These are phyloP conservation scores for Cicer chorassanicum DNA, from an alignment of 306 rosid genomes.

Conservation along the genomic window DNA sequence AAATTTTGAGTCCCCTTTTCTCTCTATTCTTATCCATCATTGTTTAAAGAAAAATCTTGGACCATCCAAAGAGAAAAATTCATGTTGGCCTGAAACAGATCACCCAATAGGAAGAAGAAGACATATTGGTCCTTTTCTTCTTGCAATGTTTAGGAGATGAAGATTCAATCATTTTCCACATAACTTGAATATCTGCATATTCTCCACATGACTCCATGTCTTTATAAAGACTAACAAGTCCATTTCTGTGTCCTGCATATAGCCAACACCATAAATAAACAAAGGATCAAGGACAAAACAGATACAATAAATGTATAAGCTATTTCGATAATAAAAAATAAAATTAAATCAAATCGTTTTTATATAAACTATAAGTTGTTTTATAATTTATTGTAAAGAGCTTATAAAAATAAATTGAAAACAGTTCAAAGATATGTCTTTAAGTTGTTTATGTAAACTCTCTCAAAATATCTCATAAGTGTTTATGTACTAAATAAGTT, in stretches of 20 bases:
- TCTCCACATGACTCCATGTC: slow-evolving; percentile 84
- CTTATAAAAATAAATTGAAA: no score
- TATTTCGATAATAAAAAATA: no score
- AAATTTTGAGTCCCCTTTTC: slow-evolving; percentile 23
- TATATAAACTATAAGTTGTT: not conserved
- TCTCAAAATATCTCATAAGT: not conserved
- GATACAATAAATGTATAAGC: not conserved
- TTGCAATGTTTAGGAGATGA: slow-evolving; percentile 50
- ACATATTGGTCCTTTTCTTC: slow-evolving; percentile 38
- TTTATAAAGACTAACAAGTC: slow-evolving; percentile 63
- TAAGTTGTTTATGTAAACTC: not conserved
- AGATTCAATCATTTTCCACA: slow-evolving; percentile 93
- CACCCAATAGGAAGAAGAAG: slow-evolving; percentile 50
- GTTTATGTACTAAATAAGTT: not conserved
- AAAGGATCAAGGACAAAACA: slow-evolving; percentile 17
- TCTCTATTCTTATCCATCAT: not conserved
- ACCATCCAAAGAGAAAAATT: slow-evolving; percentile 23
- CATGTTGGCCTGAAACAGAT: slow-evolving; percentile 56
- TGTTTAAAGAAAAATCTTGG: not conserved
- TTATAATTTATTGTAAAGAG: no score
- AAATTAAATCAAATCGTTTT: not conserved
- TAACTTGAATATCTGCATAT: slow-evolving; percentile 77
- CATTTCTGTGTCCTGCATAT: slow-evolving; percentile 65
- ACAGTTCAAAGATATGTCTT: no score
- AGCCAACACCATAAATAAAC: slow-evolving; percentile 30